A percentile compares a stretch with the other conserved stretches of the same genome.
Conservation (phyloP, 2,329 filamentous ascomycete genomes). For the Aspergillus quadrilineatus region DNA sequence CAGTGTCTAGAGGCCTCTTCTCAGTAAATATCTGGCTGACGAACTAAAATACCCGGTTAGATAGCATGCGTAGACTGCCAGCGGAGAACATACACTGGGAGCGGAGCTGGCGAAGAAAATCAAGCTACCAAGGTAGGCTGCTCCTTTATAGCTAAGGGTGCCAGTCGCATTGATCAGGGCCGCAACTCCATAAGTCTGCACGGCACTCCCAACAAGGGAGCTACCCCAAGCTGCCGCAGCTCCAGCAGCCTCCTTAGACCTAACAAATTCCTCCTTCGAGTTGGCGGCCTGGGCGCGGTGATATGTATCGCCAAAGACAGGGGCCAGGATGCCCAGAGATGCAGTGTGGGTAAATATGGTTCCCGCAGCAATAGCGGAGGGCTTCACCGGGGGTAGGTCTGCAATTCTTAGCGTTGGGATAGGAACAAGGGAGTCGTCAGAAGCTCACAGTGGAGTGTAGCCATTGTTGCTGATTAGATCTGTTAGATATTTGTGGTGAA, state of each 20-base stretch:
- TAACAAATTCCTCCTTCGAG: constrained; percentile 94
- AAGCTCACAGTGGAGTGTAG: constrained; percentile 59
- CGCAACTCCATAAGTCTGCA: constrained; percentile 87
- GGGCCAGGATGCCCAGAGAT: constrained; percentile 81
- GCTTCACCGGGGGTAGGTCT: constrained; percentile 85
- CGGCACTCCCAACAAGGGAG: constrained; percentile 80
- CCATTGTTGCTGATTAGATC: constrained; percentile 47
- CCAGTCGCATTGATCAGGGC: constrained; percentile 92
- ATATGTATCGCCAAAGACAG: constrained; percentile 93
- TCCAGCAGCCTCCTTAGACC: constrained; percentile 85
- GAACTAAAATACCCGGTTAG: constrained; percentile 56
- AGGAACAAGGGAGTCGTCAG: neutral
- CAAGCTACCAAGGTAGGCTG: constrained; percentile 84
- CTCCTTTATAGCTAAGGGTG: constrained; percentile 94
- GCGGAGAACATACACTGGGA: constrained; percentile 66
- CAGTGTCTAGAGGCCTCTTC: constrained; percentile 86
- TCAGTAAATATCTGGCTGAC: constrained; percentile 83
- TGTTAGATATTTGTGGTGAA: neutral
- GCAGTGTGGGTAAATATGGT: constrained; percentile 92
- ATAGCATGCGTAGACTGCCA: neutral
- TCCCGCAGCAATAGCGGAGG: constrained; percentile 94
- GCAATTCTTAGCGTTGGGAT: constrained; percentile 9
- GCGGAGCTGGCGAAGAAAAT: constrained; percentile 91
- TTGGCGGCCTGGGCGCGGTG: constrained; percentile 86
- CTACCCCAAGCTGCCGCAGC: constrained; percentile 88